A percentile compares a stretch with the other conserved stretches of the same genome.
Evolutionary conservation across 169 alveolate genomes (phyloP).

Genomic region (Cytauxzoon felis): DNA sequence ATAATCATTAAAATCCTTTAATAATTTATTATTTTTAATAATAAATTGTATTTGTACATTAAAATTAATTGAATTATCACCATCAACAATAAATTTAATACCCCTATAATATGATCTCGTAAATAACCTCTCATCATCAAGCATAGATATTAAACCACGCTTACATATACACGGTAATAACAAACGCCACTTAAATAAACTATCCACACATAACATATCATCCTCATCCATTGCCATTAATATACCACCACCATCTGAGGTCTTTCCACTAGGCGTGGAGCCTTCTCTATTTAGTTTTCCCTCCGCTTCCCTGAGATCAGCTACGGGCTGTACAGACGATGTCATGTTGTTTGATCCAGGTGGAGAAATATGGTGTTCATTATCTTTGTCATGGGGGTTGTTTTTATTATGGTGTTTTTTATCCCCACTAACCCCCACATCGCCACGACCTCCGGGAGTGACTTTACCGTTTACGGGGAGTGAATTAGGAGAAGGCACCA

Average conservation of each 20-base stretch:
- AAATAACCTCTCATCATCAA: slow-evolving; percentile 43
- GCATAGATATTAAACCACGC: slow-evolving; percentile 23
- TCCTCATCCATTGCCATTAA: slow-evolving; percentile 32
- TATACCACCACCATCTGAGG: too few species aligned
- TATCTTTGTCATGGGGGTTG: too few species aligned
- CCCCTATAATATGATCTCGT: slow-evolving; percentile 51
- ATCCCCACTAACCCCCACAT: slow-evolving; percentile 12
- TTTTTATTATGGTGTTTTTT: too few species aligned
- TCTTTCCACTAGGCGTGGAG: too few species aligned
- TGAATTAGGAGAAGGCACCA: too few species aligned
- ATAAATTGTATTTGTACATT: slow-evolving; percentile 22
- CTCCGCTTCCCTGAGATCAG: too few species aligned
- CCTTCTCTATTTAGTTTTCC: background rate
- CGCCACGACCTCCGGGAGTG: too few species aligned
- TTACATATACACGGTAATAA: slow-evolving; percentile 31
- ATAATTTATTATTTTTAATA: background rate
- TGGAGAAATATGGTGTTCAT: too few species aligned
- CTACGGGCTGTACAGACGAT: too few species aligned
- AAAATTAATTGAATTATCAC: background rate
- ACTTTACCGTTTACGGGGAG: too few species aligned
- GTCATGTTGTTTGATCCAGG: too few species aligned
- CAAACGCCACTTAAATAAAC: slow-evolving; percentile 42
- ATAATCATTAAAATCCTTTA: background rate
- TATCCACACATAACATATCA: slow-evolving; percentile 48
- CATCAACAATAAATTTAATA: slow-evolving; percentile 6